phyloP scores from a whole-genome alignment of 1,139 yeast species.

The Geotrichum bryndzae region DNA sequence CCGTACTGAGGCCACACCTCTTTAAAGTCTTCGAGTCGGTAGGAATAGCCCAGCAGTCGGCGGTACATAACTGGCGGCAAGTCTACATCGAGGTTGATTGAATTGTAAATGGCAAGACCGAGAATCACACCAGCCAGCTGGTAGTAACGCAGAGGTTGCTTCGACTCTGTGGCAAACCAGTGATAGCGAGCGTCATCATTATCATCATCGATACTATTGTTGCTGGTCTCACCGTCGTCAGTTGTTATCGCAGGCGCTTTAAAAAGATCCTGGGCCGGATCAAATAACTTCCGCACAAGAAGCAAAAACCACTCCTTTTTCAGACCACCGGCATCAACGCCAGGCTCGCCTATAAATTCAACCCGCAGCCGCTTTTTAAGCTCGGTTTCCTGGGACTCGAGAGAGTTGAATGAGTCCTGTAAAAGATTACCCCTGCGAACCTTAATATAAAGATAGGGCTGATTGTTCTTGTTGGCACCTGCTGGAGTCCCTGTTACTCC shows the following conservation, averaged over 20 bases:
- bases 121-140: conserved; percentile 76
- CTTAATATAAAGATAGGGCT: conserved; percentile 57
- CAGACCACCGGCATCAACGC: conserved; percentile 91
- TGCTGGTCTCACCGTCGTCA: neutral
- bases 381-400: conserved; percentile 53
- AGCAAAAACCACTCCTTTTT: conserved; percentile 88
- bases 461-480: conserved; percentile 42
- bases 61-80: conserved; percentile 76
- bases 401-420: conserved; percentile 66
- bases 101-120: conserved; percentile 86
- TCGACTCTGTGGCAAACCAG: conserved; percentile 57
- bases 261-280: conserved; percentile 45
- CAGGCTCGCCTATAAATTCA: conserved; percentile 81
- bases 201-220: neutral
- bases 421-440: conserved; percentile 65
- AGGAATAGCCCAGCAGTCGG: conserved; percentile 53
- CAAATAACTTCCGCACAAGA: conserved; percentile 61
- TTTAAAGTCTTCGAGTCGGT: conserved; percentile 56
- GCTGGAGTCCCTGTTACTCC: neutral
- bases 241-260: conserved; percentile 31
- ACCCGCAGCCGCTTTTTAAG: conserved; percentile 69
- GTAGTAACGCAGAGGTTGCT: conserved; percentile 49
- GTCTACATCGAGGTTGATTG: conserved; percentile 72
- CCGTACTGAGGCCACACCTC: conserved; percentile 66
- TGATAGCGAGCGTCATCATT: conserved; percentile 63